Base-by-base conservation (phyloP, 2,329 filamentous ascomycete species). In the Seiridium unicorne region DNA sequence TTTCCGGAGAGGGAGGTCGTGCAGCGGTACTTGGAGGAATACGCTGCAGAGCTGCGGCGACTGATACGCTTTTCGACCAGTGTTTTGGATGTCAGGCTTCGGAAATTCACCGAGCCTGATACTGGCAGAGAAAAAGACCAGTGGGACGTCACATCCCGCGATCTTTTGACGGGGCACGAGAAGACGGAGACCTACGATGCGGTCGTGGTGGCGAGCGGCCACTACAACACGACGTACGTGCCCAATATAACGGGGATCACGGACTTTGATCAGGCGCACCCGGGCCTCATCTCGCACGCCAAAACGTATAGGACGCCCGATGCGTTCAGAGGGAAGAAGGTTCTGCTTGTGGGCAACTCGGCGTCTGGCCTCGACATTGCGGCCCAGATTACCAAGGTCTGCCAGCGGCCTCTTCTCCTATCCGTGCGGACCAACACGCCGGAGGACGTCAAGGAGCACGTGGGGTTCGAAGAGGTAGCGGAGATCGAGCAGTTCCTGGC, bases 301-400 rank as follows among this genome's bases (percentile, higher is more conserved):
- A 97, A 95, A 72, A 86, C 87, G 60, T 98, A 93, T 70, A 87
- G 93, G 46, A 81, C 75, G 0, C 84, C 91, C 0, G 81, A 85
- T 18, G 69, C 77, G 0, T 97, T 89, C 68, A 70, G 72, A 1
- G 81, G 78, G 57, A 90, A 90, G 72, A 96, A 91, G 73, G 90
- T 95, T 9, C 74, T 97, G 4, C 83, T 97, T 0, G 87, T 97
- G 0, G 94, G 94, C 8, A 95, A 92, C 68, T 89, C 89, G 0
- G 90, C 93, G 0, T 96, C 92, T 0, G 94, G 92, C 0, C 76
- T 92, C 13, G 94, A 98, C 69, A 92, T 98, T 66, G 89, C 89
- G 13, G 77, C 81, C 2, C 94, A 97, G 71, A 89, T 97, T 66
- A 84, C 82, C 55, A 70, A 77, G 5, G 80, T 87, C 42, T 87